Base-by-base conservation (phyloP, 2,329 filamentous ascomycete species). In the Ophiostoma ulmi region DNA sequence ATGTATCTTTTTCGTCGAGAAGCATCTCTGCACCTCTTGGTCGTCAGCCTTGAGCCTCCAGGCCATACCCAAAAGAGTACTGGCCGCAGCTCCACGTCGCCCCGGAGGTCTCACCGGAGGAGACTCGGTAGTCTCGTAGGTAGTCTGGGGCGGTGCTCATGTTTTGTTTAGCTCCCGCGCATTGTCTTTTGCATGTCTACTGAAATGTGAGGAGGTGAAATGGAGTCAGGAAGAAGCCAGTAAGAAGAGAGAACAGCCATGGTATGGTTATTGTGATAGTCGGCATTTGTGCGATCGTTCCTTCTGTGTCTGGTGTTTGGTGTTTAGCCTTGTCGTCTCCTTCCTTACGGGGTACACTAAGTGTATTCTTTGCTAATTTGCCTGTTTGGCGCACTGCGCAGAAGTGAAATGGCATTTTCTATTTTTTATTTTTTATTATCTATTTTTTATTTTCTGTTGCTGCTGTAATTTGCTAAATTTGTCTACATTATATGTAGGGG, bases 231-330 rank as follows among this genome's bases (percentile, higher is more conserved):
- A 3, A 31, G 3, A 31, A 31, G 31, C 31, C 31, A 31, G 31
- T 2, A 3, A 31, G 31, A 48, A 48, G 14, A n/a, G 17, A 48
- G 44, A 48, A 17, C 31, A 31, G 31, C 8, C 38, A 11, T n/a
- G n/a, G n/a, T 6, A 39, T 7, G 36, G 36, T 38, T 8, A 39
- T 39, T 39, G 10, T 39, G 52, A 26, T 26, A 7, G 58, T 63
- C 58, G 58, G 58, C 58, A 63, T 35, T 20, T 63, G 58, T 63
- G 58, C 58, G 58, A 36, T 63, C 22, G 26, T 31, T 61, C 55
- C 55, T 31, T 61, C 55, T 11, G 55, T 35, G 48, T 20, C 36
- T 61, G 55, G 55, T 48, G 14, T 17, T 20, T 48, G 41, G 2
- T 38, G 10, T 38, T 10, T 58, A 26, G 26, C 4, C 31, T 31